Base-by-base conservation (phyloP, 2,329 filamentous ascomycete species). In the Alternaria triticimaculans region DNA sequence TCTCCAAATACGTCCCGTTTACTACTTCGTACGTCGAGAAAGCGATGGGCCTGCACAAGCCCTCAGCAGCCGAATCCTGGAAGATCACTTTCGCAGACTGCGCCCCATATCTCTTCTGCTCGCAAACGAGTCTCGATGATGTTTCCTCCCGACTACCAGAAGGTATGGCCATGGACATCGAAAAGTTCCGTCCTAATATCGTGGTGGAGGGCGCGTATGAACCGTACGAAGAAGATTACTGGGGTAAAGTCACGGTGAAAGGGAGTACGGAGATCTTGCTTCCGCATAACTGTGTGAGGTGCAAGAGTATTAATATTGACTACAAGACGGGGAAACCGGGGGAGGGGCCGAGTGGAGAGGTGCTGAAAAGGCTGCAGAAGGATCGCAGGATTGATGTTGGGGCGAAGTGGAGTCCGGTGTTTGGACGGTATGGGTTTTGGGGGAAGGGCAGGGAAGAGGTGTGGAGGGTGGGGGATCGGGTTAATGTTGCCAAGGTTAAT, bases 91-190 rank as follows among this genome's bases (percentile, higher is more conserved):
- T 95, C 79, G 87, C 89, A 43, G 92, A 96, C 78, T 87, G 87
- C 66, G 92, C 92, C 1, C 90, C 92, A 1, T 92, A 91, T 76
- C 86, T 97, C 14, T 79, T 97, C 23, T 85, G 90, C 6, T 92
- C 89, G 0, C 85, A 89, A 64, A 86, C 88, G 3, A 96, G 92
- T 1, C 85, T 94, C n/a, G 80, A 84, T 20, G 85, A 92, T 69
- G 87, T 96, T 50, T 88, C 87, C 33, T 62, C 69, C 8, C 74
- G 80, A 6, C 72, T 84, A 0, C 70, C 77, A 0, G 73, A 75
- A 0, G 78, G 74, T 12, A 68, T 77, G 51, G 56, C 73, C 50
- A 82, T 83, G 77, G 82, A 84, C 63, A 79, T 84, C 14, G 79
- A 78, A 6, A 84, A 84, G 60, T 84, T 84, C 68, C 75, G 83